Evolutionary conservation across 805 yeast species (phyloP).

Genomic region (Kockiozyma suomiensis): DNA sequence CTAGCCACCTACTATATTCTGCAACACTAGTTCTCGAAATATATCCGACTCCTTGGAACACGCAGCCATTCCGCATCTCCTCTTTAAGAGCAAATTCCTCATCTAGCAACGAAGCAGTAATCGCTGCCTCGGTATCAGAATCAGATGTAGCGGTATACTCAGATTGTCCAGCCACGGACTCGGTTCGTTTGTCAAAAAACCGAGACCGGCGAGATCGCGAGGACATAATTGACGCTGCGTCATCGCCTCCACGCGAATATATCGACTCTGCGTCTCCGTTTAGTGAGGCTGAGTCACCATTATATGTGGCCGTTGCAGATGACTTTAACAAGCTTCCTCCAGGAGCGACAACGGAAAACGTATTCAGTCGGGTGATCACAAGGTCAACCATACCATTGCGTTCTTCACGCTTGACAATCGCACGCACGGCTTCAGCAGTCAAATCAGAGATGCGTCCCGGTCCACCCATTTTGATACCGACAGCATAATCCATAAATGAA

Average conservation of each 20-base stretch:
- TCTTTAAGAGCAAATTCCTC: slow-evolving; percentile 20
- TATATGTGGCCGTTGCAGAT: neutral
- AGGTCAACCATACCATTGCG: slow-evolving; percentile 32
- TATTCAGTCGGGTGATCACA: slow-evolving; percentile 24
- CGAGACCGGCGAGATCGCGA: slow-evolving; percentile 28
- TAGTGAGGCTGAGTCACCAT: slow-evolving; percentile 3
- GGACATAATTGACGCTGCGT: slow-evolving; percentile 26
- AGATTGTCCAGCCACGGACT: slow-evolving; percentile 14
- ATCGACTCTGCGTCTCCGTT: slow-evolving; percentile 23
- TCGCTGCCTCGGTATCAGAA: slow-evolving; percentile 15
- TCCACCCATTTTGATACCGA: slow-evolving; percentile 20
- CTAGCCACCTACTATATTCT: slow-evolving; percentile 30
- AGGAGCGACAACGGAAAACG: slow-evolving; percentile 25
- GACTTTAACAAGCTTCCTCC: slow-evolving; percentile 22
- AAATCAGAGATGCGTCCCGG: slow-evolving; percentile 25
- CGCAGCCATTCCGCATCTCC: slow-evolving; percentile 29
- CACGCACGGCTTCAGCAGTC: slow-evolving; percentile 26
- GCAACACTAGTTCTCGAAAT: slow-evolving; percentile 27
- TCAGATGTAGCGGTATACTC: slow-evolving; percentile 16
- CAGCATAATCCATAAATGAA: slow-evolving; percentile 33
- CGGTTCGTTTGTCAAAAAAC: slow-evolving; percentile 14
- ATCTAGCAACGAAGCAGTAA: slow-evolving; percentile 8
- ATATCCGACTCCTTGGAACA: slow-evolving; percentile 31
- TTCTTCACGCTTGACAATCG: slow-evolving; percentile 30
- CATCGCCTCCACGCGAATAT: slow-evolving; percentile 24